phyloP scores from a whole-genome alignment of 2,329 filamentous ascomycete species.

The Scolecobasidium constrictum region DNA sequence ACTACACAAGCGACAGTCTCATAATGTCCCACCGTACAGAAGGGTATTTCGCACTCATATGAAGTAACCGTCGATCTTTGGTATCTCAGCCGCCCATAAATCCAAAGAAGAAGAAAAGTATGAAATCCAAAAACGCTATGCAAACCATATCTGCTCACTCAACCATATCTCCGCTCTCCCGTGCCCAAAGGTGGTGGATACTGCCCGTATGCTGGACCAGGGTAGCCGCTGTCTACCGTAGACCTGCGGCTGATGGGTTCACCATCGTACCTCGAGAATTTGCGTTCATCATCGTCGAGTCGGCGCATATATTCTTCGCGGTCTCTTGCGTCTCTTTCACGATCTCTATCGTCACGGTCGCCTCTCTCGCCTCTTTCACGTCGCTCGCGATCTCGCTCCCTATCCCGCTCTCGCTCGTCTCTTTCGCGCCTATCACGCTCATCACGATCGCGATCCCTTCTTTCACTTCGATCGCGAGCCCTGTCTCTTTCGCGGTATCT shows the following conservation, averaged over 20 bases:
- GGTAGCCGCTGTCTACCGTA: slow-evolving; percentile 1
- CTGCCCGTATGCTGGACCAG: background rate
- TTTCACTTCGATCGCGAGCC: slow-evolving; percentile 5
- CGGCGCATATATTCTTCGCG: slow-evolving; percentile 2
- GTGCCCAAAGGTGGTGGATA: slow-evolving; percentile 5
- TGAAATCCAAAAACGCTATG: background rate
- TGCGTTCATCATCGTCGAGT: slow-evolving; percentile 1
- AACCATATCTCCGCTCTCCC: slow-evolving; percentile 7
- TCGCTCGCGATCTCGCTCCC: slow-evolving; percentile 2
- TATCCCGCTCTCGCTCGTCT: slow-evolving; percentile 9
- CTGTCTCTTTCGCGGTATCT: slow-evolving; percentile 2
- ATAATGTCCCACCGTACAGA: no score
- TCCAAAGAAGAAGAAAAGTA: no score
- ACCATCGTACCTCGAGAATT: slow-evolving; percentile 3
- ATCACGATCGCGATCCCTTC: slow-evolving; percentile 7
- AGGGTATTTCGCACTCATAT: no score
- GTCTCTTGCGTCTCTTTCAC: slow-evolving; percentile 2
- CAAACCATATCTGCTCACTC: background rate
- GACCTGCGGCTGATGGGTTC: slow-evolving; percentile 3
- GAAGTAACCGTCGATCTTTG: no score
- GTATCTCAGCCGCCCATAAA: no score
- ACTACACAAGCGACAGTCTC: no score
- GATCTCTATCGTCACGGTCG: slow-evolving; percentile 6
- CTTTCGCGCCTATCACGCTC: slow-evolving; percentile 8
- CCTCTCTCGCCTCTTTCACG: background rate